phyloP scores from a whole-genome alignment of 345 rosid genomes.

The Moringa oleifera region DNA sequence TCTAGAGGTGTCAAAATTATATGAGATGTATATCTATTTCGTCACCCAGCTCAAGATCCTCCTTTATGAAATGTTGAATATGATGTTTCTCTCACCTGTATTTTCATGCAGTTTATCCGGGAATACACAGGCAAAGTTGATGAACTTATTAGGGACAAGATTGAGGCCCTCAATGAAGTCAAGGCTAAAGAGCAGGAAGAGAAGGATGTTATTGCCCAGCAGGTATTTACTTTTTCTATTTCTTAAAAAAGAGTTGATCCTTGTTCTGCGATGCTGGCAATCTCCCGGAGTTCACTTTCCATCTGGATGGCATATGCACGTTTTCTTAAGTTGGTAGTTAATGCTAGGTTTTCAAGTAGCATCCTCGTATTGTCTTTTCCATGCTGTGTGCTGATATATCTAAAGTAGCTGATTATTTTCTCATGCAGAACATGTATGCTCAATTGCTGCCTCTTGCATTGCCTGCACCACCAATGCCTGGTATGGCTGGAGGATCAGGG shows the following conservation, averaged over 20 bases:
- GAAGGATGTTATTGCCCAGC: constrained; percentile 76
- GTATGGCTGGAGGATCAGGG: constrained; percentile 48
- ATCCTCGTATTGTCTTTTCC: too few species aligned
- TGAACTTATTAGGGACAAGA: constrained; percentile 71
- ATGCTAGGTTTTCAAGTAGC: too few species aligned
- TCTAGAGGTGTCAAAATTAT: neutral
- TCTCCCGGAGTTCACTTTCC: neutral
- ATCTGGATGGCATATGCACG: too few species aligned
- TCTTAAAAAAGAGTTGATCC: neutral
- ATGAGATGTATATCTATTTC: neutral
- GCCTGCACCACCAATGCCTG: constrained; percentile 93
- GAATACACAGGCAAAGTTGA: constrained; percentile 80
- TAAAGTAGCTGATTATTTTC: neutral
- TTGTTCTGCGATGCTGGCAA: neutral
- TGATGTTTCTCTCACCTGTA: neutral
- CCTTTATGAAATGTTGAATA: neutral
- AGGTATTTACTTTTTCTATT: constrained; percentile 36
- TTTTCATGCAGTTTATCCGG: constrained; percentile 52
- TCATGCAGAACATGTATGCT: constrained; percentile 82
- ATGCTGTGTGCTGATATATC: neutral
- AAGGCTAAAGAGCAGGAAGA: constrained; percentile 73
- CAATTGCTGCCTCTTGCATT: constrained; percentile 80
- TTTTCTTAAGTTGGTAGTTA: neutral
- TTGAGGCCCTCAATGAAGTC: constrained; percentile 59
- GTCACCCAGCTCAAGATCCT: neutral